A percentile compares a stretch with the other conserved stretches of the same genome.
phyloP scores from a whole-genome alignment of 1,139 yeast genomes.

The Meyerozyma guilliermondii region DNA sequence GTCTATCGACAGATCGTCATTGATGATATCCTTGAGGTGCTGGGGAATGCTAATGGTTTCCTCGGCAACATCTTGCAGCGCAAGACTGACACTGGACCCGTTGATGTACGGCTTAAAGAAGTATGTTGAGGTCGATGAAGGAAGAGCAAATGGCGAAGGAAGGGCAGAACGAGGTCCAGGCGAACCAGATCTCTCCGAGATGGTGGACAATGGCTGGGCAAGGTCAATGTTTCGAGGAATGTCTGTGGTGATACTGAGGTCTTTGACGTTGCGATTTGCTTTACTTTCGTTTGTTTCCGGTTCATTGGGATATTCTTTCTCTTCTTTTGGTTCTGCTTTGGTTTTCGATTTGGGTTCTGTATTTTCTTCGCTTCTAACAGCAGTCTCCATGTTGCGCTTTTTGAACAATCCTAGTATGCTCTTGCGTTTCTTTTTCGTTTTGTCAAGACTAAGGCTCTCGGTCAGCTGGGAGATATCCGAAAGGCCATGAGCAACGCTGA shows the following conservation, averaged over 20 bases:
- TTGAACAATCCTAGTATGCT: slow-evolving; percentile 24
- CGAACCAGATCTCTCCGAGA: slow-evolving; percentile 6
- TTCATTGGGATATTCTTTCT: not conserved
- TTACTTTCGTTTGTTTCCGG: not conserved
- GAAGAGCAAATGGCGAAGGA: slow-evolving; percentile 43
- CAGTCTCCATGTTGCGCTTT: slow-evolving; percentile 7
- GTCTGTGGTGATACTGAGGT: not conserved
- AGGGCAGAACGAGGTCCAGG: slow-evolving; percentile 13
- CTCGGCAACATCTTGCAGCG: slow-evolving; percentile 5
- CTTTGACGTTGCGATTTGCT: not conserved
- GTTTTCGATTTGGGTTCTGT: not conserved
- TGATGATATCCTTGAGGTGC: slow-evolving; percentile 33
- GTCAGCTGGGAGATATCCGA: slow-evolving; percentile 9
- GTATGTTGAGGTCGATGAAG: slow-evolving; percentile 39
- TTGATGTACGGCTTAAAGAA: slow-evolving; percentile 32
- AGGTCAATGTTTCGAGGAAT: not conserved
- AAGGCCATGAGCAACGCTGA: slow-evolving; percentile 13
- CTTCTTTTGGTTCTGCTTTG: not conserved
- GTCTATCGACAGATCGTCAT: slow-evolving; percentile 37
- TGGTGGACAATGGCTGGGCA: slow-evolving; percentile 4
- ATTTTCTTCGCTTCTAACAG: not conserved
- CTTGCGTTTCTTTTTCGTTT: slow-evolving; percentile 11
- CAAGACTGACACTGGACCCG: slow-evolving; percentile 8
- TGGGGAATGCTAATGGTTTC: slow-evolving; percentile 27
- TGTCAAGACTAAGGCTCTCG: slow-evolving; percentile 2